These are phyloP conservation scores for Pseudotsuga menziesii DNA, from an alignment of 75 land plant species.

Conservation along the genomic window DNA sequence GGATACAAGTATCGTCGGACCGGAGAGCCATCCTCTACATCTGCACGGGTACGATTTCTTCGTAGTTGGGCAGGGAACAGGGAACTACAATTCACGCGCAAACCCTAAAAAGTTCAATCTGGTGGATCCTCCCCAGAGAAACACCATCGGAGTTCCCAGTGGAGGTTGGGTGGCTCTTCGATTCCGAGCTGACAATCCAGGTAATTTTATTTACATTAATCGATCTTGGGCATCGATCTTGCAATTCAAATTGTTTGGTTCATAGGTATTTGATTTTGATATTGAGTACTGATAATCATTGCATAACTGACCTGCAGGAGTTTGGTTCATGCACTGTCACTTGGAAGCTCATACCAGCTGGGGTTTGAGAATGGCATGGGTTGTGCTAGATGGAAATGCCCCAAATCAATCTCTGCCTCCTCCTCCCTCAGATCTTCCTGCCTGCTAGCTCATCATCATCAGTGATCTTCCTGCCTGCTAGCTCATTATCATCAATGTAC, in stretches of 20 bases:
- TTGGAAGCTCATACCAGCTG: slow-evolving; percentile 53
- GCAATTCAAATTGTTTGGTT: neutral
- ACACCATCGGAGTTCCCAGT: slow-evolving; percentile 49
- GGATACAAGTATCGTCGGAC: slow-evolving; percentile 53
- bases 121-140: slow-evolving; percentile 58
- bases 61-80: slow-evolving; percentile 61
- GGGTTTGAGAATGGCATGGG: slow-evolving; percentile 68
- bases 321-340: slow-evolving; percentile 76
- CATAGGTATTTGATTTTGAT: neutral
- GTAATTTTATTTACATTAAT: slow-evolving; percentile 15
- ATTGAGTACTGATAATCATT: neutral
- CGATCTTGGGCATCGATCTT: too few species aligned
- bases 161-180: slow-evolving; percentile 72
- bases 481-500: too few species aligned
- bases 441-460: too few species aligned
- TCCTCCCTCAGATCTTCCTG: slow-evolving; percentile 67
- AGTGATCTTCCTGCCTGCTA: too few species aligned
- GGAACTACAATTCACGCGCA: slow-evolving; percentile 37
- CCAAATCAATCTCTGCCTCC: slow-evolving; percentile 40
- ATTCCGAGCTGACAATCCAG: slow-evolving; percentile 70
- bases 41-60: slow-evolving; percentile 70
- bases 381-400: slow-evolving; percentile 48
- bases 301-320: slow-evolving; percentile 29
- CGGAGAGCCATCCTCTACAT: slow-evolving; percentile 70
- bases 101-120: slow-evolving; percentile 50